phyloP scores from a whole-genome alignment of 805 yeast genomes.

The Teunomyces panamensis region DNA sequence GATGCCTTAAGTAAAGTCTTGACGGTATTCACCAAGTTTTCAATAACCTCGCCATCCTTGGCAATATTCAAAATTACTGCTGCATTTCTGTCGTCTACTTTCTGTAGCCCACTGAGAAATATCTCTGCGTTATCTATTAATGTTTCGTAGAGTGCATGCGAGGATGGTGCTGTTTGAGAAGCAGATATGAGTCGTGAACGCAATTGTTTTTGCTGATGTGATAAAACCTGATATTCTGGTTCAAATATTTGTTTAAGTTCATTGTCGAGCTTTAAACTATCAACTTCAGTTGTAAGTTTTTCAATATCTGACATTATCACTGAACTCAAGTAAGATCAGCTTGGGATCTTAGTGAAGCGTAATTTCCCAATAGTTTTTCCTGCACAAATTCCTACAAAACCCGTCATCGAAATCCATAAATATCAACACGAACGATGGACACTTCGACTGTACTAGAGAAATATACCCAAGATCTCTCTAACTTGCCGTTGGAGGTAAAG shows the following conservation, averaged over 20 bases:
- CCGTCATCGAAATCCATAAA: neutral
- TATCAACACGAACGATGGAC: constrained; percentile 55
- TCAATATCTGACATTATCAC: neutral
- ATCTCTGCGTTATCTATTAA: constrained; percentile 15
- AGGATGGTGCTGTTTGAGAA: constrained; percentile 4
- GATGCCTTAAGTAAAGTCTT: constrained; percentile 2
- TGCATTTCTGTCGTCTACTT: constrained; percentile 14
- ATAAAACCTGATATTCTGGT: neutral
- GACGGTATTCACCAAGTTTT: constrained; percentile 8
- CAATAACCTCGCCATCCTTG: neutral
- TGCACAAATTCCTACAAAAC: neutral
- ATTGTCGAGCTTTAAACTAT: neutral
- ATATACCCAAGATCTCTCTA: constrained; percentile 63
- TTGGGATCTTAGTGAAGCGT: neutral
- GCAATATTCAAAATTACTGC: constrained; percentile 13
- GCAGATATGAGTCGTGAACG: constrained; percentile 1
- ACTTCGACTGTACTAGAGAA: constrained; percentile 68
- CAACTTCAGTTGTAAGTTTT: neutral
- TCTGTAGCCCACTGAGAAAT: constrained; percentile 14
- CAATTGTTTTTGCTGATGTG: neutral
- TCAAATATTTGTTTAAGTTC: neutral
- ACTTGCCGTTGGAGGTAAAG: constrained; percentile 83
- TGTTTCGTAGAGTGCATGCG: constrained; percentile 12
- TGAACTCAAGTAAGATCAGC: neutral
- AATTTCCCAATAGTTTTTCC: neutral